phyloP scores from a whole-genome alignment of 371 early-diverging fungal genomes.

The Mortierella sp. region DNA sequence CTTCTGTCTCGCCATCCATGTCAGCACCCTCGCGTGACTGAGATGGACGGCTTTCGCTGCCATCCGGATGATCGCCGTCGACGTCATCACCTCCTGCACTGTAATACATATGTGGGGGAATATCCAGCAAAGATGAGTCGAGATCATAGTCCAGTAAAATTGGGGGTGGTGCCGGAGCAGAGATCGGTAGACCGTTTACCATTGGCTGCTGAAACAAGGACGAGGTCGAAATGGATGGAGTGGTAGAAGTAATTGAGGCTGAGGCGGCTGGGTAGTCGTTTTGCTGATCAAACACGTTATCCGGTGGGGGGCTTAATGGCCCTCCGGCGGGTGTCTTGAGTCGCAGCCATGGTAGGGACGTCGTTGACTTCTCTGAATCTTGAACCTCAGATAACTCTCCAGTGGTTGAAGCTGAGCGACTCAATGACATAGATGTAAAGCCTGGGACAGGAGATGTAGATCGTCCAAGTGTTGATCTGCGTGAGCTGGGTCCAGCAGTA shows the following conservation, averaged over 20 bases:
- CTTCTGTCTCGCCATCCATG: conserved; percentile 34
- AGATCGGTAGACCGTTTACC: conserved; percentile 20
- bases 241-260: conserved; percentile 12
- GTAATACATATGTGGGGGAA: conserved; percentile 46
- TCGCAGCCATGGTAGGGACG: conserved; percentile 42
- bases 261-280: conserved; percentile 15
- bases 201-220: conserved; percentile 26
- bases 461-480: conserved; percentile 5
- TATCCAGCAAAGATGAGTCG: conserved; percentile 35
- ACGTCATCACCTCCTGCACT: conserved; percentile 52
- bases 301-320: conserved; percentile 11
- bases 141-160: conserved; percentile 42
- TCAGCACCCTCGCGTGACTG: neutral
- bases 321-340: conserved; percentile 11
- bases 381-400: neutral
- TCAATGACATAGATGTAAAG: conserved; percentile 1
- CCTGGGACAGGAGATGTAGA: conserved; percentile 12
- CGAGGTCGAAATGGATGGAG: conserved; percentile 26
- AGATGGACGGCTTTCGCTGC: conserved; percentile 5
- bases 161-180: conserved; percentile 42
- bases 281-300: conserved; percentile 18
- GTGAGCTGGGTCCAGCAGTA: conserved; percentile 9
- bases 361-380: conserved; percentile 20
- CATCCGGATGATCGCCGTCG: conserved; percentile 42
- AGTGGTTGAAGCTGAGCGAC: conserved; percentile 3